Base-by-base conservation (phyloP, 2,329 filamentous ascomycete genomes). In the Niveomyces coronatus region DNA sequence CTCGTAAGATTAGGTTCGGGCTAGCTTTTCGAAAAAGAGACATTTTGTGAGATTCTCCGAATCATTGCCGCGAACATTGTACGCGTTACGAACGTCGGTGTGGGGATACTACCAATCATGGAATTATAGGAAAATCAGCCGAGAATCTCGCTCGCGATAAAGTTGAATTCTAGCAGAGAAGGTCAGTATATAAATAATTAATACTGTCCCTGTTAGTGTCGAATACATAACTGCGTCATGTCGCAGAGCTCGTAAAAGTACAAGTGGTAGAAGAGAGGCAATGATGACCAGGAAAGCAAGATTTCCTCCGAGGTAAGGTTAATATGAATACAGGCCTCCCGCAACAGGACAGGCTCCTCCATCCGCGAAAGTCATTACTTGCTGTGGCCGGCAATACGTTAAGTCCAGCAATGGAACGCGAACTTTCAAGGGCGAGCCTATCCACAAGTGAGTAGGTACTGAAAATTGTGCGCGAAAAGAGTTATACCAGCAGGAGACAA, bases 261-360 rank as follows among this genome's bases (percentile, higher is more conserved):
- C 48, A 28, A 57, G 41, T 9, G 64, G 58, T n/a, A 64, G 49
- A 20, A 68, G 52, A 24, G 60, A 35, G 8, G 53, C 57, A 46
- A 67, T 69, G 8, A 56, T 44, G 8, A 53, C 56, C 16, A 68
- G 53, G 34, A 70, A 48, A 28, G 62, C 46, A 20, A 50, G 56
- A 45, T 65, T 68, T 29, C 62, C 65, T 11, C 49, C 54, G 31
- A 66, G 45, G 24, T 40, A 59, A 9, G 54, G 55, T n/a, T 42
- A 44, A 40, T 66, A 61, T 29, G 47, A 44, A 39, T 64, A 58
- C 43, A 63, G 65, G 38, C 57, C 60, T 29, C 48, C 49, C 23
- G 49, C 42, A 29, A 55, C 52, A 35, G 58, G 60, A 42, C 61
- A 65, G 34, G 47, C 49, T n/a, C 49, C 49, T 39, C 52, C 53